Evolutionary conservation across 2,329 filamentous ascomycete species (phyloP).

Genomic region (Botrytis porri): DNA sequence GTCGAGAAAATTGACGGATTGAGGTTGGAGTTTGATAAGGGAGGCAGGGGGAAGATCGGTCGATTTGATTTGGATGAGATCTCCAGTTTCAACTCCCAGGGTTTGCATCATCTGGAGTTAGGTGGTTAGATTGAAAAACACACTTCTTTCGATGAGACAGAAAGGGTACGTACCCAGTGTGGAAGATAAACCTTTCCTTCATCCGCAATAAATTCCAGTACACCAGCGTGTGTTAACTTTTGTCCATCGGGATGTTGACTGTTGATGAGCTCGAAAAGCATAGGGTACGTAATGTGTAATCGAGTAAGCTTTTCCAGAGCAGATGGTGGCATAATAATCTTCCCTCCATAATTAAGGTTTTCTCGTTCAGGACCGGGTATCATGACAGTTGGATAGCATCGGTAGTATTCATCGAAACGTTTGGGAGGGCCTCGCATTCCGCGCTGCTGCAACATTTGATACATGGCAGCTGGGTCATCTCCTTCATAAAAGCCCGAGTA

Average conservation of each 20-base stretch:
- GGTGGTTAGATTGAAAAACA: not conserved
- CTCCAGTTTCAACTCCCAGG: conserved; percentile 82
- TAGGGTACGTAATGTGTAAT: conserved; percentile 93
- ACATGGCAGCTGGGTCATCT: conserved; percentile 36
- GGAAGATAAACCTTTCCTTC: conserved; percentile 95
- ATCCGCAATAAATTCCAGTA: conserved; percentile 95
- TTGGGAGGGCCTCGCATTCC: conserved; percentile 47
- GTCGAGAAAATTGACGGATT: conserved; percentile 89
- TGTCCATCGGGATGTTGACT: conserved; percentile 62
- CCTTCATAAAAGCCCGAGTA: conserved; percentile 33
- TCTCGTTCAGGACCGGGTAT: conserved; percentile 84
- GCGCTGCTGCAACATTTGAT: conserved; percentile 34
- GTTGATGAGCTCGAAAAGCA: conserved; percentile 95
- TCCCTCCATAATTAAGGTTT: conserved; percentile 92
- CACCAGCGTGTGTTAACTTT: conserved; percentile 85
- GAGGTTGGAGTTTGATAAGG: conserved; percentile 94
- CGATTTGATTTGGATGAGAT: conserved; percentile 91
- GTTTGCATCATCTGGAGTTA: conserved; percentile 81
- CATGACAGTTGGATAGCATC: conserved; percentile 95
- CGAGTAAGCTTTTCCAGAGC: conserved; percentile 95
- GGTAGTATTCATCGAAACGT: conserved; percentile 97
- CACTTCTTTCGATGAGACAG: not conserved
- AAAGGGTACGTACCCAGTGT: conserved; percentile 67
- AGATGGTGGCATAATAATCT: conserved; percentile 95
- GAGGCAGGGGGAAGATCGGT: conserved; percentile 87